Percentiles rank a stretch among this genome's conserved stretches.
Evolutionary conservation across 139 green algal species (phyloP).

Genomic region (Coccomyxa sp.): DNA sequence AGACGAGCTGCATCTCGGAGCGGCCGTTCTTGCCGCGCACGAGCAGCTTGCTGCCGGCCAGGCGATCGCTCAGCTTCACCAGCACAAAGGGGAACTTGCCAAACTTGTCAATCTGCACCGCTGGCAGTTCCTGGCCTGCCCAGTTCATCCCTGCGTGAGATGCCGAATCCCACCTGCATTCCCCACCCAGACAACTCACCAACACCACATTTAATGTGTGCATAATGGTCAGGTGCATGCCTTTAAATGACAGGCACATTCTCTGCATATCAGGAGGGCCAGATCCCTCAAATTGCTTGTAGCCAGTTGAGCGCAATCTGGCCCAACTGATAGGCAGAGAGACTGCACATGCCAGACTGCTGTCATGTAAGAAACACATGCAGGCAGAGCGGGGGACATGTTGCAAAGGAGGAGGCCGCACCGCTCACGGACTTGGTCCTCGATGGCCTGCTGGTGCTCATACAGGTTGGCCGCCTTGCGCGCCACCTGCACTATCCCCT

Average conservation of each 20-base stretch:
- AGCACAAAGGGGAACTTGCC: slow-evolving; percentile 55
- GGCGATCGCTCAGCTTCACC: slow-evolving; percentile 34
- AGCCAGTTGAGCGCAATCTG: no score
- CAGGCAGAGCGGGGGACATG: neutral
- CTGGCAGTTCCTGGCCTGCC: slow-evolving; percentile 24
- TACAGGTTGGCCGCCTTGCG: slow-evolving; percentile 50
- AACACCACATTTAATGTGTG: no score
- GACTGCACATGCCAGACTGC: no score
- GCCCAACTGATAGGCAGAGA: no score
- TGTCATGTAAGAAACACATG: no score
- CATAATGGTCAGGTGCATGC: no score
- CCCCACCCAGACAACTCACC: neutral
- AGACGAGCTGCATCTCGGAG: slow-evolving; percentile 40
- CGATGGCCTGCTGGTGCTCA: slow-evolving; percentile 52
- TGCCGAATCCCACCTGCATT: neutral
- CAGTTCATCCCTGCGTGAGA: neutral
- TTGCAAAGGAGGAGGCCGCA: slow-evolving; percentile 2
- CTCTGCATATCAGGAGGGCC: neutral
- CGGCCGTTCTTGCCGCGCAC: slow-evolving; percentile 57
- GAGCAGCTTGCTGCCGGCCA: slow-evolving; percentile 51
- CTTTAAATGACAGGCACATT: no score
- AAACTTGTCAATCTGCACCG: slow-evolving; percentile 63
- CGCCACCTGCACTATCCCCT: slow-evolving; percentile 9
- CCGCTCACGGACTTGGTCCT: slow-evolving; percentile 34
- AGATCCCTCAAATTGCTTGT: no score